Conservation (phyloP, 768 basidiomycete species). For the Boletus sp. region DNA sequence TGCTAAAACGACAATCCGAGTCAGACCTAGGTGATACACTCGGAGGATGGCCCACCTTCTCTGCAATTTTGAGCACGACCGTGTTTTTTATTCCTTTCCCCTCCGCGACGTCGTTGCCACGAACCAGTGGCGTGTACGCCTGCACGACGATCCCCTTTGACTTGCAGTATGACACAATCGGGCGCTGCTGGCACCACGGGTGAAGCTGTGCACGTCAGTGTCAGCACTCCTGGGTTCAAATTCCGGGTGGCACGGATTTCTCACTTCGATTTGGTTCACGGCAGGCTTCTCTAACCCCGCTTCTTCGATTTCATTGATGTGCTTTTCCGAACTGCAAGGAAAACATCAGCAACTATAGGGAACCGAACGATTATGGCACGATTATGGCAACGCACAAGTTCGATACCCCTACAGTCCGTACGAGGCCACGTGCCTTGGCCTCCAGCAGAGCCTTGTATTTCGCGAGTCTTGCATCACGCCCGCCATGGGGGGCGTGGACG, state of each 20-base stretch:
- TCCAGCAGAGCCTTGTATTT: constrained; percentile 41
- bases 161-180: constrained; percentile 70
- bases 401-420: constrained; percentile 43
- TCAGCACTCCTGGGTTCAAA: neutral
- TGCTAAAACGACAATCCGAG: constrained; percentile 18
- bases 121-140: constrained; percentile 73
- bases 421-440: constrained; percentile 35
- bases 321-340: constrained; percentile 23
- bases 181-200: constrained; percentile 75
- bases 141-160: constrained; percentile 58
- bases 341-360: neutral
- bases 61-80: constrained; percentile 48
- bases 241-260: neutral
- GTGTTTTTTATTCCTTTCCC: constrained; percentile 45
- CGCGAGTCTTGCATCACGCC: constrained; percentile 37
- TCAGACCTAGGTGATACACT: neutral
- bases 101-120: constrained; percentile 32
- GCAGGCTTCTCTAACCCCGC: constrained; percentile 28
- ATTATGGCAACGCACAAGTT: constrained; percentile 38
- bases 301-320: constrained; percentile 25
- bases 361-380: neutral
- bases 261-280: constrained; percentile 31
- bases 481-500: constrained; percentile 43
- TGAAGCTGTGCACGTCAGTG: constrained; percentile 49
- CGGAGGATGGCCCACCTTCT: constrained; percentile 42